Base-by-base conservation (phyloP, 1,139 yeast species). In the Pichia sp. region DNA sequence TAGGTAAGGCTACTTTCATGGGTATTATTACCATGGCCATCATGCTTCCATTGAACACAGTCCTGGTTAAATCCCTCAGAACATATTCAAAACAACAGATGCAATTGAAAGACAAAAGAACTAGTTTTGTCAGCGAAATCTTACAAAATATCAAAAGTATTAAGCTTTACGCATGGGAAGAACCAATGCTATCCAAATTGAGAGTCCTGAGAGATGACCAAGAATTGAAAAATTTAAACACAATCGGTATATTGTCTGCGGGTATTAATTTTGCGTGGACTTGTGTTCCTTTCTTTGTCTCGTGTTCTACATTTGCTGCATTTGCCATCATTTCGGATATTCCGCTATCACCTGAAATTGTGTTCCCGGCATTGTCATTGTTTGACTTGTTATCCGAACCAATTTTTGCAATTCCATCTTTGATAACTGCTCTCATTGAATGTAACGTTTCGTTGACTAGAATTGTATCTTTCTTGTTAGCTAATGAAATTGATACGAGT, bases 91-190 rank as follows among this genome's bases (percentile, higher is more conserved):
- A 74, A 41, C 60, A 66, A 18, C 84, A 79, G 52, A 82, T 84
- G 94, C 66, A 64, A 37, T 66, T 69, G 44, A 82, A 80, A 48
- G 91, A 82, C 50, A 57, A 59, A 23, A 63, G 85, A 54, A 75
- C 79, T 11, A 62, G 67, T 22, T 56, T 67, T 22, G 75, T 80
- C 11, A 67, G 75, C 19, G 88, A 80, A 49, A 67, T 81, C 11
- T 54, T 81, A 40, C 66, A 74, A 27, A 71, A 78, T 35, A 76
- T 81, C 42, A 81, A 80, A 50, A 72, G 82, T 38, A 69, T 82
- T 44, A 82, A 82, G 54, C 62, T 82, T 15, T 81, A 81, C 47
- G 78, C 85, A 1, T 81, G 88, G 86, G 93, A 82, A 52, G 59
- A 59, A 15, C 79, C 88, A 14, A 72, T 79, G 70, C 53, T 76